Evolutionary conservation across 148 eudicot genomes (phyloP), one percentile per base, ranked within the genome.

Genomic region (Heliosperma pusillum): DNA sequence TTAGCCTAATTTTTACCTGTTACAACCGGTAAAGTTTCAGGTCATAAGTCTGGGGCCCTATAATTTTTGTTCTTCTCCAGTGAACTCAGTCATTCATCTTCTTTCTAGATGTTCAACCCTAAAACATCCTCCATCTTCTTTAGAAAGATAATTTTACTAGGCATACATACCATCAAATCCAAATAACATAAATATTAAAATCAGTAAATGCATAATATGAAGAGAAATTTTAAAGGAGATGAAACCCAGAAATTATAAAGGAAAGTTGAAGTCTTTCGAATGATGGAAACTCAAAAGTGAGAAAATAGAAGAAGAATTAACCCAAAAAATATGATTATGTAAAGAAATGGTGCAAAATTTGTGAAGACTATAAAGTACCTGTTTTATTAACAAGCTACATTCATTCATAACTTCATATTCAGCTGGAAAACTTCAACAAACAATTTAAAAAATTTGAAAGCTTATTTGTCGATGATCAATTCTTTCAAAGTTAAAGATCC

Each of bases 131-230:
- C n/a, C n/a, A n/a, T n/a, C n/a, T n/a, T n/a, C n/a, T n/a, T n/a
- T n/a, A n/a, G n/a, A n/a, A n/a, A n/a, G n/a, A n/a, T n/a, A n/a
- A n/a, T n/a, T n/a, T n/a, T n/a, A n/a, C n/a, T n/a, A n/a, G 60
- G 65, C 71, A 64, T 74, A 74, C 40, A 4, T 61, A 69, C n/a
- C 12, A 33, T 69, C 72, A 70, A 71, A 62, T 71, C 19, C 75
- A 17, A 36, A 42, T 22, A 60, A 22, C 61, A 70, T 26, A 52
- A 13, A 50, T 1, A 20, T 42, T 52, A 44, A 67, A 44, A 21
- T 67, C 71, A 67, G 26, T 55, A 66, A 30, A 58, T 36, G 42
- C 42, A 36, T 6, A n/a, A 58, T 8, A 58, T 20, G 10, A 2
- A 58, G 13, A 58, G 10, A 61, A 12, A 26, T 9, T 2, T 7